Base-by-base conservation (phyloP, 1,139 yeast genomes). In the Schwanniomyces etchellsii region DNA sequence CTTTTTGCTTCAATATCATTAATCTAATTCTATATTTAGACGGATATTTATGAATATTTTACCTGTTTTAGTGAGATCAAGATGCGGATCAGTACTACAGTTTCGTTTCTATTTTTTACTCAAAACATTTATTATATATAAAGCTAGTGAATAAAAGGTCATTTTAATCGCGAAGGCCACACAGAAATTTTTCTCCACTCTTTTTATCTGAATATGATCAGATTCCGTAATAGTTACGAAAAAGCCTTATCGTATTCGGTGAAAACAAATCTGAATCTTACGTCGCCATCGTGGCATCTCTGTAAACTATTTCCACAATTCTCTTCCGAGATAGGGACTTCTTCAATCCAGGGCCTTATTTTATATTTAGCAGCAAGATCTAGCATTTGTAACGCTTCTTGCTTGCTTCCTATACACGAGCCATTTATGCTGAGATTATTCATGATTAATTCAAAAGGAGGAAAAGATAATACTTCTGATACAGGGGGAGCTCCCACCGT, bases 191-290 rank as follows among this genome's bases (percentile, higher is more conserved):
- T n/a, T n/a, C n/a, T n/a, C n/a, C n/a, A n/a, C n/a, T n/a, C n/a
- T n/a, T n/a, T n/a, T n/a, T n/a, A n/a, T n/a, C n/a, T n/a, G n/a
- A n/a, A n/a, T n/a, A n/a, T n/a, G n/a, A n/a, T n/a, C n/a, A n/a
- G n/a, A n/a, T n/a, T n/a, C n/a, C n/a, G n/a, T n/a, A n/a, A n/a
- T n/a, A n/a, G n/a, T n/a, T 29, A 14, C 16, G 24, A 14, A 20
- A 35, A 35, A 24, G 27, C 18, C 21, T 73, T 62, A 38, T 74
- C 75, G 48, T 61, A 71, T 16, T 71, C 77, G 32, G 74, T 70
- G 45, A 80, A 59, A 6, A 78, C 79, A 46, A 76, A 70, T 60
- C 86, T 73, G 52, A 77, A 81, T 42, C 72, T 70, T 34, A 75
- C 81, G 38, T 77, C 79, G 44, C 77, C 77, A 18, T 56, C 40